A percentile compares a stretch with the other conserved stretches of the same genome.
These are phyloP conservation scores for Eucalyptus guilfoylei DNA, from an alignment of 345 rosid genomes.

Conservation along the genomic window DNA sequence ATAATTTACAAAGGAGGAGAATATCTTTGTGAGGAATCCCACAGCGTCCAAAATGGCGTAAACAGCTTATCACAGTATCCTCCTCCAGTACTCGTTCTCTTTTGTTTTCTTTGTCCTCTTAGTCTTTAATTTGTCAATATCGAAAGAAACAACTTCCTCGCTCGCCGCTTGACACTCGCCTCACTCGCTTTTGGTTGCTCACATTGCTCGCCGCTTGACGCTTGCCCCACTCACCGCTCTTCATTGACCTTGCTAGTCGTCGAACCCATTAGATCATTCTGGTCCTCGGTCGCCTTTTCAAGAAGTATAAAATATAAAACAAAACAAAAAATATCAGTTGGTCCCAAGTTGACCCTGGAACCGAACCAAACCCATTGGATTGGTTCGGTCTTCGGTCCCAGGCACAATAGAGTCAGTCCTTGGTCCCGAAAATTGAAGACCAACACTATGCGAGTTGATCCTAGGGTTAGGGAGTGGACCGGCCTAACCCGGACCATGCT, in stretches of 20 bases:
- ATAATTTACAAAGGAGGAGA: too few species aligned
- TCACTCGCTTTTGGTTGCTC: accelerated
- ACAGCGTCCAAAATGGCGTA: accelerated
- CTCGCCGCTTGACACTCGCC: accelerated
- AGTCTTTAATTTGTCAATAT: too few species aligned
- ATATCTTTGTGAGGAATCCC: too few species aligned
- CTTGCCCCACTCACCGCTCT: accelerated
- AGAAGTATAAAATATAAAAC: too few species aligned
- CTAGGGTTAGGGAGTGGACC: accelerated
- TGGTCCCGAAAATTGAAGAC: accelerated
- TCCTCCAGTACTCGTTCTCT: too few species aligned
- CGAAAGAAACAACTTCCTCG: accelerated
- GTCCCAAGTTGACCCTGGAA: accelerated
- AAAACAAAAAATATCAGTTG: accelerated
- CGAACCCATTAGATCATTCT: accelerated
- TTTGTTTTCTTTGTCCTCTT: too few species aligned
- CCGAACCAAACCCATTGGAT: accelerated
- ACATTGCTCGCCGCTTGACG: accelerated
- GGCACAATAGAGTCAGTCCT: accelerated
- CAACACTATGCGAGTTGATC: accelerated
- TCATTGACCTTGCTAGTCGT: accelerated
- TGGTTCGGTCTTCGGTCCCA: accelerated
- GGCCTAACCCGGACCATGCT: accelerated
- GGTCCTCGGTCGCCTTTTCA: accelerated
- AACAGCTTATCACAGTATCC: accelerated